Percentiles rank a stretch among this genome's conserved stretches.
Conservation (phyloP, 2,329 filamentous ascomycete species). For the Penicillium sp. region DNA sequence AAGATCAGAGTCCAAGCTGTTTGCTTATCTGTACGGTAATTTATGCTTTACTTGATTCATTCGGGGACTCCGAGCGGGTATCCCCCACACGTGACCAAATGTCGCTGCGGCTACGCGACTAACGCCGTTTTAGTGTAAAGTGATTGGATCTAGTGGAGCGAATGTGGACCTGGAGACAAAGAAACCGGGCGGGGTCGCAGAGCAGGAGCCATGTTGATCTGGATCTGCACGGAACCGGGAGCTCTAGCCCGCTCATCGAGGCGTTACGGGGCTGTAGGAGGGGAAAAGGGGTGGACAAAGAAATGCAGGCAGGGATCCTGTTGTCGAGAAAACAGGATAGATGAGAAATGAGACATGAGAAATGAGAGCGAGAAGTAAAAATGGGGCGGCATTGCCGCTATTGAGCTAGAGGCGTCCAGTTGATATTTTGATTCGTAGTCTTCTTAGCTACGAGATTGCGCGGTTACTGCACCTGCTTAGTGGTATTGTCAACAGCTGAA, state of each 20-base stretch:
- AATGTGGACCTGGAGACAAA: slow-evolving; percentile 1
- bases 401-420: not conserved
- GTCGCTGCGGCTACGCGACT: slow-evolving; percentile 27
- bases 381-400: slow-evolving; percentile 1
- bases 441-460: not conserved
- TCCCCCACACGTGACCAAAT: slow-evolving; percentile 17
- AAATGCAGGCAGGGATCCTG: not conserved
- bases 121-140: slow-evolving; percentile 8
- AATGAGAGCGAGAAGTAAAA: not conserved
- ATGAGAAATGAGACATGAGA: not conserved
- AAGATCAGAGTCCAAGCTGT: not conserved
- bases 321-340: not conserved
- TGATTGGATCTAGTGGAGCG: slow-evolving; percentile 15
- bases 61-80: slow-evolving; percentile 3
- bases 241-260: slow-evolving; percentile 12
- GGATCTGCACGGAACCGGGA: slow-evolving; percentile 27
- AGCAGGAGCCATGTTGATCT: slow-evolving; percentile 17
- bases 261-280: not conserved
- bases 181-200: slow-evolving; percentile 1
- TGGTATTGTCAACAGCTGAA: not conserved
- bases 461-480: not conserved
- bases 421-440: not conserved
- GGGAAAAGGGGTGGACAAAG: not conserved
- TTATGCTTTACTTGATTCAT: not conserved
- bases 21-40: not conserved